A percentile compares a stretch with the other conserved stretches of the same genome.
phyloP scores from a whole-genome alignment of 257 asterid genomes.

The Solanum okadae region DNA sequence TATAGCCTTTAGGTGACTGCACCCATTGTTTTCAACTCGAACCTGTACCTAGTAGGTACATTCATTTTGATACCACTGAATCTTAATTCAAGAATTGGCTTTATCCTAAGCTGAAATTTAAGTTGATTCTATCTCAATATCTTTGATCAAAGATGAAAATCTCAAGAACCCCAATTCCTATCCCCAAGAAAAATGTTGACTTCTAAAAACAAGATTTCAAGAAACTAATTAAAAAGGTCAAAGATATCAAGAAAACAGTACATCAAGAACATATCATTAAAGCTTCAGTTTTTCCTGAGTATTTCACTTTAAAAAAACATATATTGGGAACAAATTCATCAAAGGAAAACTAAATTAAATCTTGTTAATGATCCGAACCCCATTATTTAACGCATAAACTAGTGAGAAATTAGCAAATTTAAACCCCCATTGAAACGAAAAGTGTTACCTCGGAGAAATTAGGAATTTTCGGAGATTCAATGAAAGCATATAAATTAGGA shows the following conservation, averaged over 20 bases:
- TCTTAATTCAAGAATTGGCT: not conserved
- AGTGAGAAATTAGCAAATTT: not conserved
- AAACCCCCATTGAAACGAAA: not conserved
- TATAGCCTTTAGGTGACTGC: not conserved
- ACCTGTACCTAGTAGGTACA: not conserved
- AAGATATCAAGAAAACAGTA: not conserved
- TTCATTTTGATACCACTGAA: not conserved
- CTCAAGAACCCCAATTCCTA: not conserved
- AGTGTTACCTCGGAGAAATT: constrained; percentile 22
- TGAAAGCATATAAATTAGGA: constrained; percentile 6
- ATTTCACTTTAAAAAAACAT: not conserved
- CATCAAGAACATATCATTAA: not conserved
- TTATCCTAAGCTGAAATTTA: not conserved
- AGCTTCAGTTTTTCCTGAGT: not conserved
- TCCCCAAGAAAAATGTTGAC: not conserved
- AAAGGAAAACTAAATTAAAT: not conserved
- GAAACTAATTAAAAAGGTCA: not conserved
- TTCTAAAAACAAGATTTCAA: not conserved
- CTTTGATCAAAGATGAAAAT: not conserved
- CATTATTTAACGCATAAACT: not conserved
- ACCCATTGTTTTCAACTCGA: not conserved
- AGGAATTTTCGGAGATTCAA: constrained; percentile 6
- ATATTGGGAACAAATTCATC: not conserved
- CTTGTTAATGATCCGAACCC: not conserved
- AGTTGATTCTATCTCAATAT: not conserved